Evolutionary conservation across 805 yeast genomes (phyloP), one percentile per base, ranked within the genome.

Genomic region (Ogataea paradorogensis): DNA sequence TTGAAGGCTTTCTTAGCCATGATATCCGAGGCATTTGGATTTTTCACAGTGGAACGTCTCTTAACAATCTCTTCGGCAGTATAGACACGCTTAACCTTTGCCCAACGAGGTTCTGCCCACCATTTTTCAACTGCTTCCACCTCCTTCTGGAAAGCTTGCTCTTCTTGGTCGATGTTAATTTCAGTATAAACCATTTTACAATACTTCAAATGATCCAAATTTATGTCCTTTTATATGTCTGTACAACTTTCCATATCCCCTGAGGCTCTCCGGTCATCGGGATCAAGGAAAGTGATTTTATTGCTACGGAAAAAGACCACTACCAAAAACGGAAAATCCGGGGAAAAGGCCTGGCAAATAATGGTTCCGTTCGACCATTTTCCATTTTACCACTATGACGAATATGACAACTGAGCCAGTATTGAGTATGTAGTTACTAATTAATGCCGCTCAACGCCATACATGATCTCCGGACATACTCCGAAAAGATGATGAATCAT

Each of bases 31-130:
- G 95, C 89, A 63, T 84, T 86, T 34, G 80, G 75, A 42, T 77
- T 74, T 50, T 81, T 80, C 46, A 90, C 56, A 24, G 88, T 73
- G 34, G 95, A 90, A 63, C 97, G 84, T 76, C 90, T 87, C 51
- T 74, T 70, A 30, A 91, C 97, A 59, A 91, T 87, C 55, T 88
- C 95, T 61, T 82, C 87, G 24, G 97, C 84, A 30, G 86, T 63
- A 70, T 91, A 91, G 59, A 82, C 83, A 61, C 99, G 82, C 69
- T 82, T 87, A 53, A 95, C 85, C 55, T 82, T 77, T 42, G 65
- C 69, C 96, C 96, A 91, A 63, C 98, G 84, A 48, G 96, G 95
- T 60, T 82, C 76, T 7, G 84, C 58, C 98, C 98, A 91, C 98
- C 98, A 91, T 58, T 78, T 59, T 49, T 82, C 78, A 58, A 91